Evolutionary conservation across 352 stramenopile genomes (phyloP), one percentile per base, ranked within the genome.

Genomic region (Globisporangium nunn): DNA sequence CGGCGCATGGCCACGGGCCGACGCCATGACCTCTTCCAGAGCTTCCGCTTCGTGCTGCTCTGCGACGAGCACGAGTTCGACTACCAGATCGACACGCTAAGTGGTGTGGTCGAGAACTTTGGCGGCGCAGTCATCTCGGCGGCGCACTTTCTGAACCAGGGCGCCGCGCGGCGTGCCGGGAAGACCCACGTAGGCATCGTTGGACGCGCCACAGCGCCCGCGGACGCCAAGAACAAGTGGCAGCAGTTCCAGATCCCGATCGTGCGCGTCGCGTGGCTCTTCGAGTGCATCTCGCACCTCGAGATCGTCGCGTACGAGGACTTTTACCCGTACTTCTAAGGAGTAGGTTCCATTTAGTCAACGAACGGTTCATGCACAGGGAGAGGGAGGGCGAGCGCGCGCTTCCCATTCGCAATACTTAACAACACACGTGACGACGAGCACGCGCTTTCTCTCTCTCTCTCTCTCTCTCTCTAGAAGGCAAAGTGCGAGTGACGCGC

Each of bases 281-380:
- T 92, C 47, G 85, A 95, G 66, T 93, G 85, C 65, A 88, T 95
- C 63, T 93, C 81, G 58, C 69, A 93, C 63, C 67, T 93, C 18
- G 73, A 88, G 63, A 73, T 92, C 41, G 71, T 91, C 29, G 77
- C 85, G 11, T 95, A 89, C 55, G 81, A 92, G 54, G 81, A 93
- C 56, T 95, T 93, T 50, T 93, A 91, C 53, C 85, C 85, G 49
- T 95, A 93, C 58, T 93, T 67, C 63, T 12, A 28, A 59, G 28
- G 23, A 23, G 23, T 23, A 23, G 23, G 23, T 23, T 37, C 6
- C 33, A 5, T 37, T 37, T 5, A 37, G 33, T 11, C 33, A 37
- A 5, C 33, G 23, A 23, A 23, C 23, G 23, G 23, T 23, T 23
- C 23, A 23, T 23, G 23, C 23, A 23, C 23, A 1, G 23, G 1